Conservation (phyloP, 2,329 filamentous ascomycete species). For the Scopulariopsis brevicaulis region DNA sequence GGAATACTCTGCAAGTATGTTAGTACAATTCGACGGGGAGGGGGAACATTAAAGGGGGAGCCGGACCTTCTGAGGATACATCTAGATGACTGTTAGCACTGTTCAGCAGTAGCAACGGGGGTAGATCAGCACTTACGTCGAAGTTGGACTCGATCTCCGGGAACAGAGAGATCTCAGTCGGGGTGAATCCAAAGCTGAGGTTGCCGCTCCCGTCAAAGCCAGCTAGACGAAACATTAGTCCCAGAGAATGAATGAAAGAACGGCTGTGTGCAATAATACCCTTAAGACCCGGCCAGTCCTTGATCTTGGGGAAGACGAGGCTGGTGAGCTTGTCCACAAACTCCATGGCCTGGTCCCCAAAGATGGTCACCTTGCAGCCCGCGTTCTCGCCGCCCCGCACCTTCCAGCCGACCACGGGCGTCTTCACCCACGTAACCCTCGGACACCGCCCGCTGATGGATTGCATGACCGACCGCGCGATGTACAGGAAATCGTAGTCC, state of each 20-base stretch:
- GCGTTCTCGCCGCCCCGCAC: constrained; percentile 60
- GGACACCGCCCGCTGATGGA: constrained; percentile 72
- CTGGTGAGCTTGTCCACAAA: constrained; percentile 87
- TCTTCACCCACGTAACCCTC: constrained; percentile 55
- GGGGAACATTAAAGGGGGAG: not conserved
- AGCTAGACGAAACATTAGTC: constrained; percentile 7
- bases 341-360: constrained; percentile 73
- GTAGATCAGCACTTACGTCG: constrained; percentile 51
- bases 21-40: constrained; percentile 7
- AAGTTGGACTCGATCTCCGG: constrained; percentile 94
- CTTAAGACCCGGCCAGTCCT: constrained; percentile 74
- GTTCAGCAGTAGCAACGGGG: not conserved
- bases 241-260: not conserved
- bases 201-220: constrained; percentile 86
- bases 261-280: constrained; percentile 13
- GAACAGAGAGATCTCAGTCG: constrained; percentile 70
- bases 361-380: constrained; percentile 66
- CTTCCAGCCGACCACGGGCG: constrained; percentile 64
- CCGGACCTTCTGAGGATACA: constrained; percentile 5
- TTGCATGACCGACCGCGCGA: constrained; percentile 75
- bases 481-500: constrained; percentile 66
- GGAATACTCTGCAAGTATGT: constrained; percentile 46
- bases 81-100: constrained; percentile 1
- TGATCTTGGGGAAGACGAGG: constrained; percentile 86
- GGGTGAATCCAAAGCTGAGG: constrained; percentile 67